Conservation (phyloP, 2,329 filamentous ascomycete genomes). For the Fusarium liriodendri region DNA sequence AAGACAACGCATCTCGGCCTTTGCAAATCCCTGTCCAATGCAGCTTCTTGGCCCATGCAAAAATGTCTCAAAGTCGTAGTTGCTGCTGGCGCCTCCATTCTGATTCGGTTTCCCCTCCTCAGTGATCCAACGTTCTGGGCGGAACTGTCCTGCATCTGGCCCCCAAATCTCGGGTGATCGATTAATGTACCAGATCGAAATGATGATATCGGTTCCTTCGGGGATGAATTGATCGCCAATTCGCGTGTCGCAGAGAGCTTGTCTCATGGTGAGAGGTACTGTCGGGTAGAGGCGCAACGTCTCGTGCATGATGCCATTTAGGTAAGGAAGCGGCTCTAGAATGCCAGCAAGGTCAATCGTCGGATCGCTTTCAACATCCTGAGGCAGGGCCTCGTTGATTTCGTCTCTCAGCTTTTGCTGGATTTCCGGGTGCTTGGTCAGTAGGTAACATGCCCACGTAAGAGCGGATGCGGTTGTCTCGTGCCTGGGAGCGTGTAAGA, state of each 20-base stretch:
- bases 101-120: conserved; percentile 65
- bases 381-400: conserved; percentile 1
- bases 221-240: conserved; percentile 71
- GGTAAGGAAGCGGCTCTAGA: conserved; percentile 73
- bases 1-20: conserved; percentile 79
- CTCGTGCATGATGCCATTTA: conserved; percentile 77
- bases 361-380: neutral
- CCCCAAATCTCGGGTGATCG: conserved; percentile 74
- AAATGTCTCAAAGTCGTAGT: conserved; percentile 82
- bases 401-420: conserved; percentile 33
- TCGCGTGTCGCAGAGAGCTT: conserved; percentile 65
- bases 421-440: conserved; percentile 28
- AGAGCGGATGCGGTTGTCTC: conserved; percentile 37
- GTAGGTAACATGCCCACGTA: conserved; percentile 35
- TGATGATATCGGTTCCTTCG: conserved; percentile 70
- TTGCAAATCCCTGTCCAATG: conserved; percentile 81
- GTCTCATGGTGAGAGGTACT: conserved; percentile 72
- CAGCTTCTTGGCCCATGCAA: conserved; percentile 85
- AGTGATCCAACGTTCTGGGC: conserved; percentile 74
- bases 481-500: conserved; percentile 16
- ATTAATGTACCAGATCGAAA: conserved; percentile 72
- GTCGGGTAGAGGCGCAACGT: conserved; percentile 75
- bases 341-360: conserved; percentile 60
- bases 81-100: conserved; percentile 74
- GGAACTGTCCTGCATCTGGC: conserved; percentile 71